A percentile compares a stretch with the other conserved stretches of the same genome.
These are phyloP conservation scores for Pichia heedii DNA, from an alignment of 805 yeast species.

Conservation along the genomic window DNA sequence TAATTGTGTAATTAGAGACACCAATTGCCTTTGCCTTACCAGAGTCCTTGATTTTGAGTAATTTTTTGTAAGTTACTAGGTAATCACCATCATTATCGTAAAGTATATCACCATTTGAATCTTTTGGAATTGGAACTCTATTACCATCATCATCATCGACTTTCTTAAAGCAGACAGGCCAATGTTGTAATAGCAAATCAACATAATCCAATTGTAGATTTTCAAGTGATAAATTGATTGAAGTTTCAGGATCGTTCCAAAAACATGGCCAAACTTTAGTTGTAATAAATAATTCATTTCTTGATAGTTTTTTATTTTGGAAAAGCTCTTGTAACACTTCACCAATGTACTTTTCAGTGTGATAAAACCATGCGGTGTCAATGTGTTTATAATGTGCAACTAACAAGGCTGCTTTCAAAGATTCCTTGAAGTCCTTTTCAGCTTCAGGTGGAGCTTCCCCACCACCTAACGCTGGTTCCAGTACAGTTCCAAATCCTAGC, in stretches of 20 bases:
- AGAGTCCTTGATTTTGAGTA: conserved; percentile 55
- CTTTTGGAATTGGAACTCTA: conserved; percentile 29
- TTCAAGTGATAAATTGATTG: conserved; percentile 33
- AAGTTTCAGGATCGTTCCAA: conserved; percentile 32
- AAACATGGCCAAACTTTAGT: conserved; percentile 58
- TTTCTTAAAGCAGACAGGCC: conserved; percentile 38
- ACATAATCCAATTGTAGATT: conserved; percentile 38
- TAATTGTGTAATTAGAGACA: conserved; percentile 44
- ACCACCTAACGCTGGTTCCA: no score
- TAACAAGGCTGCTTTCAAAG: conserved; percentile 18
- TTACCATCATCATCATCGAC: conserved; percentile 28
- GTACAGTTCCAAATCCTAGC: conserved; percentile 61
- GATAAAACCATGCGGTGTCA: conserved; percentile 46
- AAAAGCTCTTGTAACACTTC: conserved; percentile 39
- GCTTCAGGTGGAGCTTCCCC: conserved; percentile 10
- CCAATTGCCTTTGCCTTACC: conserved; percentile 45
- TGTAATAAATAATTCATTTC: conserved; percentile 57
- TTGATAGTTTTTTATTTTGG: conserved; percentile 35
- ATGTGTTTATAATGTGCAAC: conserved; percentile 41
- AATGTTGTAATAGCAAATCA: conserved; percentile 39
- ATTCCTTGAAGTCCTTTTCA: conserved; percentile 9
- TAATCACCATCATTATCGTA: conserved; percentile 80
- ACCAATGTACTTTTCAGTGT: conserved; percentile 35
- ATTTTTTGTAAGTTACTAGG: conserved; percentile 60
- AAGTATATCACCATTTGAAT: conserved; percentile 35